Evolutionary conservation across 2,329 filamentous ascomycete genomes (phyloP).

Genomic region (Elsinoe arachidis): DNA sequence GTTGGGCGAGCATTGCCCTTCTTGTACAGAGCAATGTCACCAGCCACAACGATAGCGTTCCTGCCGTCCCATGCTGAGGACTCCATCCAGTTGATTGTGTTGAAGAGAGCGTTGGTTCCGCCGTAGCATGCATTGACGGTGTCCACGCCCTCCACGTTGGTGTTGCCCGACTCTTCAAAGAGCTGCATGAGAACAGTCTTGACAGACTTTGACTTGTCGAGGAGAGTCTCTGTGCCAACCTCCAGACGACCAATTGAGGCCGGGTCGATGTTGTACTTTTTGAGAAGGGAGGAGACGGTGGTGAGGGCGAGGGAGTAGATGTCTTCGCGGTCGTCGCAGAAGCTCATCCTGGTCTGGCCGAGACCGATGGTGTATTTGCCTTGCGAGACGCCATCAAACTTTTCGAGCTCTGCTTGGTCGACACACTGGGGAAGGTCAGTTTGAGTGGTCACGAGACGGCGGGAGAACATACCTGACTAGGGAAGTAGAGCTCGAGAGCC

Average conservation of each 20-base stretch:
- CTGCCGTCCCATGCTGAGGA: conserved; percentile 47
- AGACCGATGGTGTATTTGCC: conserved; percentile 49
- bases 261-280: conserved; percentile 45
- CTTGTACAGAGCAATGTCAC: conserved; percentile 48
- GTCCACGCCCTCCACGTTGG: conserved; percentile 46
- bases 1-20: conserved; percentile 46
- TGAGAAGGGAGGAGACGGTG: conserved; percentile 42
- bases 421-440: conserved; percentile 35
- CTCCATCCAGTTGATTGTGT: conserved; percentile 46
- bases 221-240: conserved; percentile 46
- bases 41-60: conserved; percentile 44
- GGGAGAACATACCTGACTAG: conserved; percentile 38
- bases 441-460: background rate
- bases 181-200: conserved; percentile 48
- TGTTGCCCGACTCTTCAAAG: conserved; percentile 44
- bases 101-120: conserved; percentile 47
- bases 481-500: conserved; percentile 48
- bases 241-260: conserved; percentile 44
- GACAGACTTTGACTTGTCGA: conserved; percentile 49
- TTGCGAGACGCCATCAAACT: conserved; percentile 45
- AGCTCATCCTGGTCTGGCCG: conserved; percentile 48
- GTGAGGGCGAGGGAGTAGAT: conserved; percentile 48
- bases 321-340: conserved; percentile 48
- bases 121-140: conserved; percentile 48
- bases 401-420: conserved; percentile 45